Evolutionary conservation across 768 basidiomycete species (phyloP), one percentile per base, ranked within the genome.

Genomic region (Phanerodontia chrysosporium): DNA sequence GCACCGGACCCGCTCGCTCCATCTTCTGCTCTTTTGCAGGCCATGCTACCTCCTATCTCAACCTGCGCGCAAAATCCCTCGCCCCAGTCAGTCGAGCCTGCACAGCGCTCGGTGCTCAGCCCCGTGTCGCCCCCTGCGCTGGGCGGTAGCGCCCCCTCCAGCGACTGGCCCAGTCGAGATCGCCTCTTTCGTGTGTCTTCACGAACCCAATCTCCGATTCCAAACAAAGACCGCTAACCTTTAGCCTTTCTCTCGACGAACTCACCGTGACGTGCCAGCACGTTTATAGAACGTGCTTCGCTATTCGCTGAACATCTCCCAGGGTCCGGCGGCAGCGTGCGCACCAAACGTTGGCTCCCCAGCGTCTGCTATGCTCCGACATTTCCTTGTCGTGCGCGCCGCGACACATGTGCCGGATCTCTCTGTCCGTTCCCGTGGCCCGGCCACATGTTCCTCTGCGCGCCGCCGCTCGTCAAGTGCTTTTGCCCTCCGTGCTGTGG

Each of bases 1-100:
- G 54, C 59, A 49, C 45, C 59, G 54, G 57, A 54, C 52, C 54
- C 46, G 22, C 52, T 45, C 29, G 22, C 49, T 6, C 24, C 52
- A 35, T 51, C 52, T 22, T 51, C 49, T 22, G 29, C 51, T 6
- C 27, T 51, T 5, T 30, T 35, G 36, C 36, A 21, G 22, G 7
- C 35, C 21, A 13, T 6, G 18, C 21, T 14, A n/a, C 22, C 6
- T 36, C n/a, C 49, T 28, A 32, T 32, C 28, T 14, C 28, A 22
- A 42, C 35, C n/a, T 28, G 39, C 35, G 52, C 52, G 14, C 22
- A 53, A 53, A 25, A 12, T 13, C 52, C 35, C 36, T 36, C 5
- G 9, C 27, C 36, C 52, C 52, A 53, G 36, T 22, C 48, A 13
- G 28, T 25, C 24, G 39, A 42, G 18, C 39, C 18, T n/a, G n/a